Evolutionary conservation across 2,329 filamentous ascomycete species (phyloP).

Genomic region (Penicillium vulpinum): DNA sequence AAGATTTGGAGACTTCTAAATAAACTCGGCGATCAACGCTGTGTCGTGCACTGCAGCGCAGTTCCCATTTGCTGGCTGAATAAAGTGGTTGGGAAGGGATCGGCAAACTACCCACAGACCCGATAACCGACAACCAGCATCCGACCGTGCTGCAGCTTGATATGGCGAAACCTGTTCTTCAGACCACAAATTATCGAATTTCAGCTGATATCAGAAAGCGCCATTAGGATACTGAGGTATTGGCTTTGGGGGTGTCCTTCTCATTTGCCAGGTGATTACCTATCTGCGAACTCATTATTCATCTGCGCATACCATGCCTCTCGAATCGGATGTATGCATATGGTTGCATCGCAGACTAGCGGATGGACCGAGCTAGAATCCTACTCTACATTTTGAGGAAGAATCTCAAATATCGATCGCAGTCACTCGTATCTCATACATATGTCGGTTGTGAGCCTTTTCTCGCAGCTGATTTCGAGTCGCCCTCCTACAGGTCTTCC

Average conservation of each 20-base stretch:
- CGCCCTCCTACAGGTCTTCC: constrained; percentile 17
- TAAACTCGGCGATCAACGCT: constrained; percentile 13
- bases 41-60: constrained; percentile 19
- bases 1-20: constrained; percentile 14
- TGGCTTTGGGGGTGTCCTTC: not conserved
- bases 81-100: constrained; percentile 24
- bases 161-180: constrained; percentile 19
- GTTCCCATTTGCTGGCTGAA: constrained; percentile 16
- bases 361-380: constrained; percentile 12
- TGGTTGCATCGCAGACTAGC: constrained; percentile 19
- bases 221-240: constrained; percentile 9
- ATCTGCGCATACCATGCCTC: constrained; percentile 7
- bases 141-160: constrained; percentile 12
- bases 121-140: constrained; percentile 18
- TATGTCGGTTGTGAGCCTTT: constrained; percentile 13
- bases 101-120: constrained; percentile 20
- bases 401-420: constrained; percentile 21
- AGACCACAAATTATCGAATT: constrained; percentile 18
- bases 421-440: constrained; percentile 11
- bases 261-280: constrained; percentile 19
- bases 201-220: constrained; percentile 14
- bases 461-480: constrained; percentile 11
- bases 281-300: constrained; percentile 7
- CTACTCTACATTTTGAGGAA: no score
- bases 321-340: constrained; percentile 10